Conservation (phyloP, 2,329 filamentous ascomycete species). For the Aspergillus viridinutans region DNA sequence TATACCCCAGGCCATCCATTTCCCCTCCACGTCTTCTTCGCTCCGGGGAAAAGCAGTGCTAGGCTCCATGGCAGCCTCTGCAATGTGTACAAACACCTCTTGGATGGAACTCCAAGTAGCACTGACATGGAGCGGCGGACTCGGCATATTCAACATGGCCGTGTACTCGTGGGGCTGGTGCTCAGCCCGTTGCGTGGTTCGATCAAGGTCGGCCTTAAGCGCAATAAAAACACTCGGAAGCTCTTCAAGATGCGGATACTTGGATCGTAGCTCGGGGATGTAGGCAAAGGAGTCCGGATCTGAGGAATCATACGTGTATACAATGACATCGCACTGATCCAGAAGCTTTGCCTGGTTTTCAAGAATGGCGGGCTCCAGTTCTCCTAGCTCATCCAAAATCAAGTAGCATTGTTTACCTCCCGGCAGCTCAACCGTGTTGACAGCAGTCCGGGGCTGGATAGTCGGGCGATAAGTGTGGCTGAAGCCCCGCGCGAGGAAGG, state of each 20-base stretch:
- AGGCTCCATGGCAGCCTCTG: constrained; percentile 87
- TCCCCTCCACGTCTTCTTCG: constrained; percentile 72
- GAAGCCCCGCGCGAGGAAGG: constrained; percentile 87
- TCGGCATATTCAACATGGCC: constrained; percentile 75
- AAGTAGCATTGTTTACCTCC: constrained; percentile 97
- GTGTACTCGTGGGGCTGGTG: constrained; percentile 91
- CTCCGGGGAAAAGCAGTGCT: constrained; percentile 83
- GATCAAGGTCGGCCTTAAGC: constrained; percentile 91
- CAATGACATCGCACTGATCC: constrained; percentile 87
- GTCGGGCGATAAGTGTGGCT: constrained; percentile 81
- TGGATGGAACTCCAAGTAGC: constrained; percentile 91
- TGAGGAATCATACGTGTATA: constrained; percentile 94
- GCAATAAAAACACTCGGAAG: constrained; percentile 89
- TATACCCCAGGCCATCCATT: constrained; percentile 81
- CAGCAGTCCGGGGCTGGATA: constrained; percentile 87
- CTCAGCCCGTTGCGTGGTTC: constrained; percentile 91
- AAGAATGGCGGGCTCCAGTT: constrained; percentile 89
- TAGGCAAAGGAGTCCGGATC: constrained; percentile 95
- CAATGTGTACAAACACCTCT: constrained; percentile 87
- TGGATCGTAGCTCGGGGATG: constrained; percentile 73
- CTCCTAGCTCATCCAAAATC: constrained; percentile 90
- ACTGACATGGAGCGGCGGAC: constrained; percentile 82
- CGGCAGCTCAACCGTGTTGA: constrained; percentile 93
- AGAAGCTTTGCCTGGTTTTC: constrained; percentile 82
- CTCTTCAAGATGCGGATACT: constrained; percentile 79